Percentiles rank a stretch among this genome's conserved stretches.
These are phyloP conservation scores for Globisporangium cylindrosporum DNA, from an alignment of 352 stramenopile species.

Conservation along the genomic window DNA sequence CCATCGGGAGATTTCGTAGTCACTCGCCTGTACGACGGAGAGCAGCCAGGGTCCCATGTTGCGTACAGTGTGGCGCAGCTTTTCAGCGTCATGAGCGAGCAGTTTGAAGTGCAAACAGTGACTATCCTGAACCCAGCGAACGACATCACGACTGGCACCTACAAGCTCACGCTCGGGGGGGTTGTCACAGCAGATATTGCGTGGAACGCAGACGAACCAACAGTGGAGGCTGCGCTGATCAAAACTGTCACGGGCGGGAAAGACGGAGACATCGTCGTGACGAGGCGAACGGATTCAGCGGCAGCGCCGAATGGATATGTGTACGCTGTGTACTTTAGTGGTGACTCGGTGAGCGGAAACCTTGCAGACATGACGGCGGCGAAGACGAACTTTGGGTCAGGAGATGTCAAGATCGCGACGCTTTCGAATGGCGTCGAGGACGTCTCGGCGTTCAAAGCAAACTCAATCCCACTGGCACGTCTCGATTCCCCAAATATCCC, in stretches of 20 bases:
- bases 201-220: conserved; percentile 57
- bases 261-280: conserved; percentile 47
- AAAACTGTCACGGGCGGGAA: conserved; percentile 6
- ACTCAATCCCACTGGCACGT: conserved; percentile 53
- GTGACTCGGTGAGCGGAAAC: conserved; percentile 36
- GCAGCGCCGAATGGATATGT: conserved; percentile 55
- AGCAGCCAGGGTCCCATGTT: conserved; percentile 37
- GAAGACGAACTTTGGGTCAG: conserved; percentile 28
- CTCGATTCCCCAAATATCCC: conserved; percentile 21
- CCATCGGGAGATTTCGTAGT: conserved; percentile 38
- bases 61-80: conserved; percentile 61
- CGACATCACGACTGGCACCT: conserved; percentile 36
- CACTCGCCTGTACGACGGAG: conserved; percentile 50
- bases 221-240: conserved; percentile 36
- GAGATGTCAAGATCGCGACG: conserved; percentile 29
- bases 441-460: conserved; percentile 26
- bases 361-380: conserved; percentile 25
- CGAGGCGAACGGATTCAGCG: conserved; percentile 35
- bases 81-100: conserved; percentile 69
- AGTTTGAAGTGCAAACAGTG: conserved; percentile 69
- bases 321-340: conserved; percentile 79
- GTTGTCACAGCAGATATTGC: conserved; percentile 34
- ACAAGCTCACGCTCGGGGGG: conserved; percentile 35
- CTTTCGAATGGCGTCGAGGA: conserved; percentile 32
- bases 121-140: conserved; percentile 41